phyloP scores from a whole-genome alignment of 1,284 basidiomycete species.

The Phlebopus sp. region DNA sequence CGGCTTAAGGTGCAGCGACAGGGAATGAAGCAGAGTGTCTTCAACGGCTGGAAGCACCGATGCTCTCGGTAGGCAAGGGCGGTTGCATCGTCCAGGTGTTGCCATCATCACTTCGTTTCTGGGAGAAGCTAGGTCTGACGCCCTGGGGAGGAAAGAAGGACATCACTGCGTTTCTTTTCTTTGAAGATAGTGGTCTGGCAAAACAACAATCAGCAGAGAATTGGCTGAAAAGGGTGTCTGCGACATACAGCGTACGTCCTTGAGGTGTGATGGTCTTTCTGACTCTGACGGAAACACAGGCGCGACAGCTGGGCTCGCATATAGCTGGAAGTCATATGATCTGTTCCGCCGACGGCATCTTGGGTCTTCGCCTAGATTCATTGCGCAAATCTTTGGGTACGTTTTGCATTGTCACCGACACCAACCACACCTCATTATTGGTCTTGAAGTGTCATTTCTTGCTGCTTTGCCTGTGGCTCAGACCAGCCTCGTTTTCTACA shows the following conservation, averaged over 20 bases:
- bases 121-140: constrained; percentile 76
- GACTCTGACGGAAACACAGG: constrained; percentile 37
- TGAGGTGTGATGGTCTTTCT: constrained; percentile 2
- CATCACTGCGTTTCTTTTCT: constrained; percentile 62
- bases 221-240: constrained; percentile 58
- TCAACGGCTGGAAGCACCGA: constrained; percentile 49
- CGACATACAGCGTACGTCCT: constrained; percentile 55
- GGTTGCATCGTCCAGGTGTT: constrained; percentile 61
- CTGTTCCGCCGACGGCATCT: constrained; percentile 51
- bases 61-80: constrained; percentile 60
- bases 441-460: constrained; percentile 47
- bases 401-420: constrained; percentile 13
- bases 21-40: constrained; percentile 21
- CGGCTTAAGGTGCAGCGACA: constrained; percentile 1
- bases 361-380: constrained; percentile 60
- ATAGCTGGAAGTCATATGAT: constrained; percentile 44
- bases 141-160: constrained; percentile 72
- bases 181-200: constrained; percentile 55
- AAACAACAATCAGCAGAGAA: constrained; percentile 42
- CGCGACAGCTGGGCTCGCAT: constrained; percentile 58
- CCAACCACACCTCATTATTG: constrained; percentile 5
- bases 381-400: constrained; percentile 64
- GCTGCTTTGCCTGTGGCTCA: constrained; percentile 39
- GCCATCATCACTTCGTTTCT: constrained; percentile 70
- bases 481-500: constrained; percentile 59